Base-by-base conservation (phyloP, 2,329 filamentous ascomycete genomes). In the Phoma herbarum region DNA sequence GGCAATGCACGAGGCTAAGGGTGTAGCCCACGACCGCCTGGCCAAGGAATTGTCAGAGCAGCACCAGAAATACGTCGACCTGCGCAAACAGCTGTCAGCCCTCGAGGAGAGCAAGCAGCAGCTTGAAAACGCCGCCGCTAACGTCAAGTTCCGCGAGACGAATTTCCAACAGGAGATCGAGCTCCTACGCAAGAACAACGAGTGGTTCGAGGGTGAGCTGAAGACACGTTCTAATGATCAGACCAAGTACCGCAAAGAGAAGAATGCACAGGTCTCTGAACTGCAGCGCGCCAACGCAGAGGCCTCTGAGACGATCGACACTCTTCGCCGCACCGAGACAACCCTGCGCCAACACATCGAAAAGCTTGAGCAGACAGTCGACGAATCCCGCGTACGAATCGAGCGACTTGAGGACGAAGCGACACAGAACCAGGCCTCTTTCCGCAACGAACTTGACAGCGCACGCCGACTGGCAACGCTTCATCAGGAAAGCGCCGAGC, bases 191-290 rank as follows among this genome's bases (percentile, higher is more conserved):
- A 90, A 90, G 71, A 97, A 93, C 80, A 91, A 92, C 64, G 94
- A 98, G 69, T 99, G 93, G 91, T 90, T 95, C 55, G 92, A 97
- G 72, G 88, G 85, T 41, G 95, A 99, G 77, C 85, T 98, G 22
- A 94, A 96, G 81, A 93, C 91, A 0, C 96, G 97, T 80, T 89
- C 86, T 61, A 86, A 89, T 9, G 95, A 99, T 74, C 88, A 92
- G 46, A 86, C 94, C 65, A 97, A 93, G 72, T 94, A 91, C 78
- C 88, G 95, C 63, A 98, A 97, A 74, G 95, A 99, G 75, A 98
- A 97, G 83, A 91, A 91, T 62, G 89, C 92, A 1, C 90, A 91
- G 37, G 92, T 98, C 67, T 86, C 93, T 9, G 91, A 96, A 70
- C 86, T 99, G 26, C 91, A 97, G 77, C 90, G 93, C 52, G 87